Evolutionary conservation across 176 grass and related monocot genomes (phyloP).

Genomic region (Avena sativa): DNA sequence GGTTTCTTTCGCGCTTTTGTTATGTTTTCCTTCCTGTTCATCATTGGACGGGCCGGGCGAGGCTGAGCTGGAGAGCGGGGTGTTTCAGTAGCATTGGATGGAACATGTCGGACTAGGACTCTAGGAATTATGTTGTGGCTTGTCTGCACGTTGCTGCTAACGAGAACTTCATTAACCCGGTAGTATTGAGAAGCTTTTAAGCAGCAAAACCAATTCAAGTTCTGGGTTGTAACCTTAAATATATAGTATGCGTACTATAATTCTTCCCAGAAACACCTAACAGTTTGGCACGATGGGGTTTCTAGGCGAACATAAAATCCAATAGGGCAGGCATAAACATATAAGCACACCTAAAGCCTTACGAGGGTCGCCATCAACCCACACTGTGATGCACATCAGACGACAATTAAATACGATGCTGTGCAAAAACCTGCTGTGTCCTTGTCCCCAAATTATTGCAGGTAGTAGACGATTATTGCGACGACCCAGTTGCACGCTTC

Average conservation of each 20-base stretch:
- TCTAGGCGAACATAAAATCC: no score
- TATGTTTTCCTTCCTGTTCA: not conserved
- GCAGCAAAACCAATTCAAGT: no score
- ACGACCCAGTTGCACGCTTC: constrained; percentile 40
- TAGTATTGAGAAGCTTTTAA: not conserved
- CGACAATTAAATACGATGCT: constrained; percentile 35
- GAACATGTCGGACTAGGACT: constrained; percentile 38
- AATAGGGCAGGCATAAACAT: not conserved
- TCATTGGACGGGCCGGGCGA: not conserved
- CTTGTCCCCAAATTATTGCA: constrained; percentile 55
- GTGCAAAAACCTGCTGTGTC: constrained; percentile 27
- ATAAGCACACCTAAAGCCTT: not conserved
- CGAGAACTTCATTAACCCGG: not conserved
- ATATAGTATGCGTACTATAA: no score
- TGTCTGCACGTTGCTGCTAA: not conserved
- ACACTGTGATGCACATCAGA: constrained; percentile 17
- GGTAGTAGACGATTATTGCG: constrained; percentile 18
- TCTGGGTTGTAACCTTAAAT: no score
- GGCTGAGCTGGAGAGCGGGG: constrained; percentile 16
- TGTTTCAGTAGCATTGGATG: not conserved
- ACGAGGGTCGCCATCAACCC: constrained; percentile 25
- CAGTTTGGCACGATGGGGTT: no score
- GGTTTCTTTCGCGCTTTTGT: not conserved
- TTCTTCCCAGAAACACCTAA: no score
- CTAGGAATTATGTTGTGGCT: not conserved